A percentile compares a stretch with the other conserved stretches of the same genome.
phyloP scores from a whole-genome alignment of 1,284 basidiomycete genomes.

The Tilletia indica region DNA sequence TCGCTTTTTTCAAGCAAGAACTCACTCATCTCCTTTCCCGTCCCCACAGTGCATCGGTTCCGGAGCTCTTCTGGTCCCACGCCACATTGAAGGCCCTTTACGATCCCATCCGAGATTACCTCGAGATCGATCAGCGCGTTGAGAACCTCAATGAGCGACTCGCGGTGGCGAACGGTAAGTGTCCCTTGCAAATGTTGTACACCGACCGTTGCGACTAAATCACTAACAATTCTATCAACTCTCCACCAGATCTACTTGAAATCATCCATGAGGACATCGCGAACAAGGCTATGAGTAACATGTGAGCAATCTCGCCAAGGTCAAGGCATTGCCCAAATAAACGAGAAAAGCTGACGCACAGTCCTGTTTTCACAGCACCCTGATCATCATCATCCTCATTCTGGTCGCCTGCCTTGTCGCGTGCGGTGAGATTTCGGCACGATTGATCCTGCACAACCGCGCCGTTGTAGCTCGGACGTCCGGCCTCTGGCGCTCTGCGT shows the following conservation, averaged over 20 bases:
- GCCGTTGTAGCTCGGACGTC: neutral
- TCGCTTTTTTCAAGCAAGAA: neutral
- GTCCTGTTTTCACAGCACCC: constrained; percentile 60
- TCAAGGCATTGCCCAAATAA: neutral
- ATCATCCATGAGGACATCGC: constrained; percentile 92
- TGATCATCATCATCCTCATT: constrained; percentile 94
- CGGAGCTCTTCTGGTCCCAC: constrained; percentile 92
- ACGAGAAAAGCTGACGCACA: neutral
- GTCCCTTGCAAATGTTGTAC: constrained; percentile 59
- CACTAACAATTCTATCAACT: neutral
- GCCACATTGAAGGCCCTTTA: constrained; percentile 84
- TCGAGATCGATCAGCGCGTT: constrained; percentile 83
- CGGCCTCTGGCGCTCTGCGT: too few relatives aligned
- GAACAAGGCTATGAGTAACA: constrained; percentile 72
- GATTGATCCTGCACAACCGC: constrained; percentile 65
- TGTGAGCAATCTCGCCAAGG: constrained; percentile 28
- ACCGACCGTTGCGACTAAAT: neutral
- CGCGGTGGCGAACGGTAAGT: constrained; percentile 70
- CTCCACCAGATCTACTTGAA: constrained; percentile 36
- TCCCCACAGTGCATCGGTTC: constrained; percentile 48
- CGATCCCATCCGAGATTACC: constrained; percentile 88
- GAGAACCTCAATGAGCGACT: constrained; percentile 85
- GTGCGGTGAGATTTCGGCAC: constrained; percentile 78
- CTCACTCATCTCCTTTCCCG: neutral
- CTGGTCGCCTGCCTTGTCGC: constrained; percentile 82